Conservation (phyloP, 768 basidiomycete genomes). For the Xerocomus spinulosus region DNA sequence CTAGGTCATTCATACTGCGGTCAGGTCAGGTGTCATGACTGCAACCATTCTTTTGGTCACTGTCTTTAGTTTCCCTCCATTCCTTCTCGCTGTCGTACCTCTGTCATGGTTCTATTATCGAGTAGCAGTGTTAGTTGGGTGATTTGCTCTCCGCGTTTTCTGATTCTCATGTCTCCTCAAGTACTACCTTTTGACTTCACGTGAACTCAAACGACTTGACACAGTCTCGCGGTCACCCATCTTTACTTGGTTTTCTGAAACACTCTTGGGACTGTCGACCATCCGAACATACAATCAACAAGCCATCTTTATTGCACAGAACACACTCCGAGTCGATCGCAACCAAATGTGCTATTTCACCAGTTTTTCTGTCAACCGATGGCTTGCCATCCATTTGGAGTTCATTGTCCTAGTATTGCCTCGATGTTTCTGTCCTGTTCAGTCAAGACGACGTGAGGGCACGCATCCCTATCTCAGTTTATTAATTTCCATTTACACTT, state of each 20-base stretch:
- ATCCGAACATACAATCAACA: slow-evolving; percentile 52
- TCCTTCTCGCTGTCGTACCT: slow-evolving; percentile 71
- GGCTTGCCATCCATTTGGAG: slow-evolving; percentile 37
- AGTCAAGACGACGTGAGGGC: slow-evolving; percentile 60
- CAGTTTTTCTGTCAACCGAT: slow-evolving; percentile 35
- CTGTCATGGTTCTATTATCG: slow-evolving; percentile 72
- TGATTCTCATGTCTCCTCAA: slow-evolving; percentile 33
- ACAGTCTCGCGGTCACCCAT: slow-evolving; percentile 88
- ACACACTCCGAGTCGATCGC: slow-evolving; percentile 62
- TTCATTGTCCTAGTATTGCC: slow-evolving; percentile 58
- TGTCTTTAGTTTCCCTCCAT: slow-evolving; percentile 74
- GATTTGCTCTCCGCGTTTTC: not conserved
- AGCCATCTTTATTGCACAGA: slow-evolving; percentile 59
- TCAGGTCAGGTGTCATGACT: slow-evolving; percentile 58
- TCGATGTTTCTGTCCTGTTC: slow-evolving; percentile 64
- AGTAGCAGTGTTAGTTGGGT: slow-evolving; percentile 64
- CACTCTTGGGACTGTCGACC: slow-evolving; percentile 61
- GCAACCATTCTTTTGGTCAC: slow-evolving; percentile 69
- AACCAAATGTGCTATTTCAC: slow-evolving; percentile 43
- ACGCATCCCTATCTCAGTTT: slow-evolving; percentile 56
- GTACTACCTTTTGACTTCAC: slow-evolving; percentile 82
- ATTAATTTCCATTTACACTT: slow-evolving; percentile 25
- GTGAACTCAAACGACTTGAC: slow-evolving; percentile 85
- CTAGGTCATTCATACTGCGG: slow-evolving; percentile 60
- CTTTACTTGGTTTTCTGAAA: slow-evolving; percentile 79